Conservation (phyloP, 805 yeast genomes). For the Ogataea saltuana region DNA sequence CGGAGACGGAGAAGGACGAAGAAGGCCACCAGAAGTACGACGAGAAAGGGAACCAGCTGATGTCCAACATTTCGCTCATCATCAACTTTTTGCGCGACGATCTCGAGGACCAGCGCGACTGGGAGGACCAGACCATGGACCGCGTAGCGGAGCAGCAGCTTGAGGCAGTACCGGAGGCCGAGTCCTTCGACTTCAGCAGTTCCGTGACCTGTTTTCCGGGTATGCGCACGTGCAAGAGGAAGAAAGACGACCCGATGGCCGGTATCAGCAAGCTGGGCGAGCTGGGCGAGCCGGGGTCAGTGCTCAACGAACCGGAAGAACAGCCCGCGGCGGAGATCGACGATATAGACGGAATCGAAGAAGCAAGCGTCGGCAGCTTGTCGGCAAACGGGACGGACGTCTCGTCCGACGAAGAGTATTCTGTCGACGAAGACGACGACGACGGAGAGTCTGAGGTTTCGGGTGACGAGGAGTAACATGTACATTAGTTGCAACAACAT, state of each 20-base stretch:
- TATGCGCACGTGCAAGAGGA: slow-evolving; percentile 11
- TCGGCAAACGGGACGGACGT: background rate
- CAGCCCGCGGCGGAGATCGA: slow-evolving; percentile 1
- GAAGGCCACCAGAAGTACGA: slow-evolving; percentile 18
- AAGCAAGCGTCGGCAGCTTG: background rate
- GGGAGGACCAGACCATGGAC: slow-evolving; percentile 56
- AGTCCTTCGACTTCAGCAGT: slow-evolving; percentile 13
- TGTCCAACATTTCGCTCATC: slow-evolving; percentile 56
- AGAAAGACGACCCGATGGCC: background rate
- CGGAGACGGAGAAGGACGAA: slow-evolving; percentile 5
- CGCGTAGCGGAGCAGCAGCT: slow-evolving; percentile 39
- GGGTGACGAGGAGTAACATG: slow-evolving; percentile 1
- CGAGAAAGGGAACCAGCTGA: slow-evolving; percentile 31
- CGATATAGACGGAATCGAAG: slow-evolving; percentile 3
- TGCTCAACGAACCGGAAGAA: background rate
- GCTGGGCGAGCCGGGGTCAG: background rate
- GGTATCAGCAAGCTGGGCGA: background rate
- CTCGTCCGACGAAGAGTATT: slow-evolving; percentile 7
- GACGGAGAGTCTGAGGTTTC: slow-evolving; percentile 10
- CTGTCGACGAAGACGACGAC: background rate
- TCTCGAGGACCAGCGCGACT: slow-evolving; percentile 57
- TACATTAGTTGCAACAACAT: too few relatives aligned
- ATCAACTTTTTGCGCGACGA: slow-evolving; percentile 68
- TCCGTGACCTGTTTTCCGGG: slow-evolving; percentile 31
- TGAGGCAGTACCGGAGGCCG: slow-evolving; percentile 26